Conservation (phyloP, 179 eudicot species). For the Corrigiola litoralis region DNA sequence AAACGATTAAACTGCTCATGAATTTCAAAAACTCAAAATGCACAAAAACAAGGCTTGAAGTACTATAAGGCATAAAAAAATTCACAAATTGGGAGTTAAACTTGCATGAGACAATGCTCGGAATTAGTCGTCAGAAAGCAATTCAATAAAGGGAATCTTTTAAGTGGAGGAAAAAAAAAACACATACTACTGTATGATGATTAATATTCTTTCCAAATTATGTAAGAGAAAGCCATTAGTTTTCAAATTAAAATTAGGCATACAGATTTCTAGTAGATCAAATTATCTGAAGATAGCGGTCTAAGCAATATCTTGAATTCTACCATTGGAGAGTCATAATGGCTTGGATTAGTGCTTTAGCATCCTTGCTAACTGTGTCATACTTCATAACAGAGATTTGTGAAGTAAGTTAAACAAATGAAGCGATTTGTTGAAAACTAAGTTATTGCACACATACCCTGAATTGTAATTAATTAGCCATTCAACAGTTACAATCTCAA, state of each 20-base stretch:
- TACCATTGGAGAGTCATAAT: neutral
- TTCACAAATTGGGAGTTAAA: too few species aligned
- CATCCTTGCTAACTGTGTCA: neutral
- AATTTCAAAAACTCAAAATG: too few species aligned
- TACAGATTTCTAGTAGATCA: neutral
- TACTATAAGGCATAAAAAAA: too few species aligned
- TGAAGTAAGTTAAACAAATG: too few species aligned
- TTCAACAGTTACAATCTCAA: too few species aligned
- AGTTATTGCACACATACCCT: too few species aligned
- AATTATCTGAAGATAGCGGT: neutral
- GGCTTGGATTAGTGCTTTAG: neutral
- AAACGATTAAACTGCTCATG: too few species aligned
- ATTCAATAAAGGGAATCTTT: neutral
- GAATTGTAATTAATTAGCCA: too few species aligned
- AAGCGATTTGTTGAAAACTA: too few species aligned
- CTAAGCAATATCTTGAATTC: neutral
- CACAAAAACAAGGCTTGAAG: too few species aligned
- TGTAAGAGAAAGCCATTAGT: neutral
- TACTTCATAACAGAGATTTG: neutral
- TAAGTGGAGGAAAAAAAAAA: neutral
- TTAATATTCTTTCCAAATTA: neutral
- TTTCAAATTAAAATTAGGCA: neutral
- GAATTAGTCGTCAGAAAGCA: too few species aligned
- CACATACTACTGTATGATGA: neutral
- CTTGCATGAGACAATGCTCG: too few species aligned